Base-by-base conservation (phyloP, 2,329 filamentous ascomycete species). In the Tolypocladium paradoxum region DNA sequence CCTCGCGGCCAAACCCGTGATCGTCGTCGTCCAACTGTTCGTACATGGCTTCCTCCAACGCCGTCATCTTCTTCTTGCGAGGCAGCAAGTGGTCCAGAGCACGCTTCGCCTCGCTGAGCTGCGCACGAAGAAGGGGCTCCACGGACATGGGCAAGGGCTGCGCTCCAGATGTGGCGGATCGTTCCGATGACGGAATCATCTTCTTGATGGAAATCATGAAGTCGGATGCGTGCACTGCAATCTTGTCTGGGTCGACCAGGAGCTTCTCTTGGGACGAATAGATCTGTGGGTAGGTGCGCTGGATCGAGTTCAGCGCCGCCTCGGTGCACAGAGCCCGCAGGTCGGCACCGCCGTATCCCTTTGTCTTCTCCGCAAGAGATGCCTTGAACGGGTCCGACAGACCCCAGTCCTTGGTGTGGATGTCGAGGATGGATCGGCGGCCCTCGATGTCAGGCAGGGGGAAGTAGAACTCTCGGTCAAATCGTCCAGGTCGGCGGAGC, bases 401-500 rank as follows among this genome's bases (percentile, higher is more conserved):
- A 22, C 91, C 88, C 93, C 93, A 99, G 57, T 90, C 90, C 65
- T 87, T 87, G 7, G 93, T 99, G 67, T 99, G 90, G 55, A 99
- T 99, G 58, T 96, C 86, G 55, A 99, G 79, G 62, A 99, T 99
- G 5, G 89, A 80, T 58, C 87, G 85, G 56, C 93, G 83, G 24
- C 83, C 90, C 38, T 87, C 82, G 4, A 84, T 76, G 60, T 92
- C 88, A 0, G 93, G 93, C 34, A 99, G 76, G 1, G 93, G 91
- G 65, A 99, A 99, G 73, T 97, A 97, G 63, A 99, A 99, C 68
- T 99, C 95, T 68, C 93, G 80, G 66, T 99, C 93, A 64, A 99
- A 99, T 50, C 93, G 87, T 45, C 93, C 95, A 22, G 93, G 92
- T 50, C 92, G 85, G 56, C 93, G 86, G 54, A 99, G 78, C n/a